Base-by-base conservation (phyloP, 2,329 filamentous ascomycete genomes). In the Trichoderma sp. region DNA sequence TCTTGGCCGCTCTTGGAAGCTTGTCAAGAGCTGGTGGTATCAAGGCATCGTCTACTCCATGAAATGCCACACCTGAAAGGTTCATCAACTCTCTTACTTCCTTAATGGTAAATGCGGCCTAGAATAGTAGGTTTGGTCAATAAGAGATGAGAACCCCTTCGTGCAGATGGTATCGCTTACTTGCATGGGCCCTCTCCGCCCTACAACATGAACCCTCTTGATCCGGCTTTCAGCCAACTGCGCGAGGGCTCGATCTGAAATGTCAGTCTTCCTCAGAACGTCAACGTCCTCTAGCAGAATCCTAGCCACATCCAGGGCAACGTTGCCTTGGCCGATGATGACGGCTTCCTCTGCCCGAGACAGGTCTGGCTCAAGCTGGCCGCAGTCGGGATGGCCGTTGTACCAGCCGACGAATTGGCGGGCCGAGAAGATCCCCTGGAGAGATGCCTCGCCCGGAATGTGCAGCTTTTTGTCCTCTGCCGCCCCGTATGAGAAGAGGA, bases 321-420 rank as follows among this genome's bases (percentile, higher is more conserved):
- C 95, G 77, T 99, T 99, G 17, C 95, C 95, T 73, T 99, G 94
- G 2, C 95, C 95, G 68, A 99, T 88, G 55, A 99, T 84, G 39
- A 97, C 87, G 1, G 92, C 95, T 67, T 93, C 89, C 58, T 97
- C 92, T 0, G 90, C 90, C 10, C 82, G 81, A 0, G 87, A 85
- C 28, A 98, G 82, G 72, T 92, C 85, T 0, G 93, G 91, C n/a
- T 84, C 80, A 7, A 97, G 79, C 70, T 84, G 77, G 21, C 89
- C 85, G 73, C 91, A 91, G 71, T 96, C 91, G 0, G 95, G 95
- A 3, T 97, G 83, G 3, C 95, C 95, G 76, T 99, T 99, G 77
- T 99, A 99, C 95, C 95, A 99, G 19, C 93, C 95, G 1, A 99
- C 95, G 75, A 98, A 97, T 45, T 93, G 90, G 30, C 95, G 87